Evolutionary conservation across 768 basidiomycete species (phyloP).

Genomic region (Collybia sp.): DNA sequence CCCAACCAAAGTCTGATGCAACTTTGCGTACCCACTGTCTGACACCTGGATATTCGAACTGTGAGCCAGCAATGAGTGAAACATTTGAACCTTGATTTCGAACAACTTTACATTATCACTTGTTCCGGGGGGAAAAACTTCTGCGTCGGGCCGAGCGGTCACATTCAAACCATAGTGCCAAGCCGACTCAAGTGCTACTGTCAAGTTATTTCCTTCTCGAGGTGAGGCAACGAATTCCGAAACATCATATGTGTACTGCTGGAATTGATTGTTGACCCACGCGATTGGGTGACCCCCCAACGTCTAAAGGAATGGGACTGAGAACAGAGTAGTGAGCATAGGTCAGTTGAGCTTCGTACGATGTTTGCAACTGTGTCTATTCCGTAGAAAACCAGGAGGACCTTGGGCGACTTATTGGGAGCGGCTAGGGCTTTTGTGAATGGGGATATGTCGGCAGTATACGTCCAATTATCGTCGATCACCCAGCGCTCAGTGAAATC

Average conservation of each 20-base stretch:
- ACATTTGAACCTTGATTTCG: background rate
- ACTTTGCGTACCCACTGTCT: conserved; percentile 47
- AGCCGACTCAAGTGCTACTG: conserved; percentile 49
- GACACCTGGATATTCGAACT: conserved; percentile 49
- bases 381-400: conserved; percentile 49
- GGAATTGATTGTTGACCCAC: conserved; percentile 57
- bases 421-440: conserved; percentile 23
- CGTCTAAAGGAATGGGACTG: conserved; percentile 24
- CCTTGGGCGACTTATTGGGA: conserved; percentile 16
- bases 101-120: conserved; percentile 23
- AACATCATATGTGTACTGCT: conserved; percentile 49
- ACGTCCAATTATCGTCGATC: conserved; percentile 53
- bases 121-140: conserved; percentile 30
- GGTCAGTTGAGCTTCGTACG: conserved; percentile 21
- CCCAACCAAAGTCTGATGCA: conserved; percentile 56
- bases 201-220: conserved; percentile 35
- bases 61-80: background rate
- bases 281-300: conserved; percentile 46
- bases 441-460: conserved; percentile 47
- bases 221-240: conserved; percentile 33
- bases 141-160: conserved; percentile 41
- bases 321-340: too few relatives aligned
- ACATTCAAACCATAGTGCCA: conserved; percentile 51
- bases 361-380: conserved; percentile 56
- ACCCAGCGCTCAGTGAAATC: conserved; percentile 56